Evolutionary conservation across 1,139 yeast genomes (phyloP).

Genomic region (Hanseniaspora uvarum): DNA sequence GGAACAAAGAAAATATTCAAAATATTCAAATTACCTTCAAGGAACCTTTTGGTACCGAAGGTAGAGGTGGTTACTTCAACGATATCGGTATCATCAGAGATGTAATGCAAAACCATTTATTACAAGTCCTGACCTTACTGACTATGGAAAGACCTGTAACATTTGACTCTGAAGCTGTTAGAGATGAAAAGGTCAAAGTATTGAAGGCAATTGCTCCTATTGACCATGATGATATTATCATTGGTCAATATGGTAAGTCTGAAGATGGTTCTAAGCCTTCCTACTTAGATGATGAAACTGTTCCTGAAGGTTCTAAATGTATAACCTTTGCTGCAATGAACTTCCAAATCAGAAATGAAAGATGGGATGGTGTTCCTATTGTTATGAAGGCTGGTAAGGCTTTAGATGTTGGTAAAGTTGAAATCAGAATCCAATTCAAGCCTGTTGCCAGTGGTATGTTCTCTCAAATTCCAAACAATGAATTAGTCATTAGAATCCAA

Average conservation of each 20-base stretch:
- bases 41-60: constrained; percentile 96
- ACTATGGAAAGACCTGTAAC: constrained; percentile 95
- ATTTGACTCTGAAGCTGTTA: constrained; percentile 80
- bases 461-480: constrained; percentile 75
- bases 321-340: constrained; percentile 87
- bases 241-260: constrained; percentile 82
- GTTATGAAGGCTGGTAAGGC: constrained; percentile 96
- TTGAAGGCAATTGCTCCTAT: constrained; percentile 70
- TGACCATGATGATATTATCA: constrained; percentile 52
- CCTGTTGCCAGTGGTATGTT: constrained; percentile 77
- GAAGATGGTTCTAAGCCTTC: constrained; percentile 84
- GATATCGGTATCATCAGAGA: constrained; percentile 91
- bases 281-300: constrained; percentile 89
- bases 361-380: constrained; percentile 98
- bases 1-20: constrained; percentile 72
- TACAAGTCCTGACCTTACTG: constrained; percentile 81
- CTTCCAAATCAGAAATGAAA: constrained; percentile 70
- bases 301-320: constrained; percentile 66
- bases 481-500: constrained; percentile 84
- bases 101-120: constrained; percentile 93
- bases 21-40: constrained; percentile 83
- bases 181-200: constrained; percentile 93
- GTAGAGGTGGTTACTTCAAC: constrained; percentile 97
- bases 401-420: constrained; percentile 82
- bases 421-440: constrained; percentile 85